Base-by-base conservation (phyloP, 495 filamentous ascomycete species). In the Beverwykella pulmonaria region DNA sequence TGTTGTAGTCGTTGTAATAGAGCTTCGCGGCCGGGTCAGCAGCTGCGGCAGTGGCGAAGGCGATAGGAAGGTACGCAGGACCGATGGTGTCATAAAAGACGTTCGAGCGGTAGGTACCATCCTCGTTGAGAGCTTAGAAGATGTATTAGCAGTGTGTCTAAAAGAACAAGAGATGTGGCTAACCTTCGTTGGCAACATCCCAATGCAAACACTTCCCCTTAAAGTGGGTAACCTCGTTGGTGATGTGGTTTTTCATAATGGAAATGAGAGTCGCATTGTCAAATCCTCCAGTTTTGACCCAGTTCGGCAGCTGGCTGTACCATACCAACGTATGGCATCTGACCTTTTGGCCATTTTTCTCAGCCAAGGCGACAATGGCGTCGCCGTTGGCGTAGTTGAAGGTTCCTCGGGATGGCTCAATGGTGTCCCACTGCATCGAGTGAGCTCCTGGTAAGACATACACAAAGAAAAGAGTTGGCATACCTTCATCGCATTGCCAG, bases 1-100 rank as follows among this genome's bases (percentile, higher is more conserved):
- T 84, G 76, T 85, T 88, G 77, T 89, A 90, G 65, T 82, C 68
- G 70, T 89, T 89, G 78, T 86, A 87, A 70, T 88, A 89, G 20
- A 89, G 80, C 76, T 89, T 88, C 5, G 83, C 82, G 17, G 72
- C 56, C 0, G 82, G 85, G 69, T 88, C 86, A 3, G 78, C 80
- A 14, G 78, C 78, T 20, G 81, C 79, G 4, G 82, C 82, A 22
- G 81, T 78, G 41, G 79, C 79, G 75, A 88, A 82, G 2, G 80
- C 80, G 55, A 82, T 79, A 14, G 78, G 80, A 54, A 82, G 68
- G 63, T 75, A 82, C 29, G 76, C 73, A 1, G 20, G 26, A 15
- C 80, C 80, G 55, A 82, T 80, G 53, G 66, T 70, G 20, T 74
- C 47, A 65, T 80, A 81, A 71, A 77, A 82, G 58, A 80, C 53